Evolutionary conservation across 495 filamentous ascomycete genomes (phyloP), one percentile per base, ranked within the genome.

Genomic region (Recurvomyces mirabilis): DNA sequence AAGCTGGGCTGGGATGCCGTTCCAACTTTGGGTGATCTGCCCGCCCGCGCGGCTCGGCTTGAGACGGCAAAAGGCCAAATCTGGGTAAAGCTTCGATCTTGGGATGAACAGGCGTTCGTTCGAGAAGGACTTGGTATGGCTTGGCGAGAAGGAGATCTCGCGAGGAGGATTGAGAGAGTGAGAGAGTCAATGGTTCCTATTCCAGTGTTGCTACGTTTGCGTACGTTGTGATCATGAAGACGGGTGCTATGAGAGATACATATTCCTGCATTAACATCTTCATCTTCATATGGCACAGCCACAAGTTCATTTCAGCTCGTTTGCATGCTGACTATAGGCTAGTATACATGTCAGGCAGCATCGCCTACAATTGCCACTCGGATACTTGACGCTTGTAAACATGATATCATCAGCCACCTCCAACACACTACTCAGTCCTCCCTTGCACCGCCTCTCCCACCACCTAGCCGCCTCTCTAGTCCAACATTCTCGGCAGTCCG

Each of bases 401-500:
- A n/a, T n/a, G n/a, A n/a, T n/a, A 12, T 20, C 15, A 23, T 15
- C 9, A 40, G 3, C 17, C 21, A 20, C 5, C 4, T 20, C 24
- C 5, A n/a, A 10, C 17, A 31, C 39, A 42, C 17, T 42, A n/a
- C 13, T 47, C 43, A 2, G 42, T 41, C 38, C 23, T 35, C 17
- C 41, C 11, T 21, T n/a, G n/a, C n/a, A n/a, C 43, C 46, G 24
- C 41, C 46, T 23, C 46, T 18, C 18, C 30, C 14, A 15, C 26
- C 29, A n/a, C 25, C 15, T 23, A 55, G 21, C 22, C 48, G 19
- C 43, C 49, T 30, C 2, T 44, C 41, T 20, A 52, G 20, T 20
- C 44, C 53, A 17, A 56, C 44, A 23, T 28, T 40, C 41, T 52
- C 53, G 12, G 53, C 54, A 21, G 47, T 19, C 18, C 25, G 22